A percentile compares a stretch with the other conserved stretches of the same genome.
Evolutionary conservation across 768 basidiomycete genomes (phyloP).

Genomic region (Pleurotus djamor): DNA sequence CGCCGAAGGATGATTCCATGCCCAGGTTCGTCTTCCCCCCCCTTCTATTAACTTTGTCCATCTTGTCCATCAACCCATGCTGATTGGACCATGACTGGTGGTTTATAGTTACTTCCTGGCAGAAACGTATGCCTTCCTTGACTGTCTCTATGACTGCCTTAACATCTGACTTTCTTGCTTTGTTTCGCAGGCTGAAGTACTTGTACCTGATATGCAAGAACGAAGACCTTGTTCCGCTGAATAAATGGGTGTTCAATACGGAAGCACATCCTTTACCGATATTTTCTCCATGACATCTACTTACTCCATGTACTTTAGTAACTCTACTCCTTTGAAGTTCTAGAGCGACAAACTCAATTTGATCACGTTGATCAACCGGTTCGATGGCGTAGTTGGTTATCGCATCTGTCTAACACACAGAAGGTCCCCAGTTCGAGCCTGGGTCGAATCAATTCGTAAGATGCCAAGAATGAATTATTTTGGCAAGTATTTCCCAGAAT

Average conservation of each 20-base stretch:
- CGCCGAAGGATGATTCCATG: slow-evolving; percentile 52
- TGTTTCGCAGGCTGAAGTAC: slow-evolving; percentile 56
- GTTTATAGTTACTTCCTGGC: slow-evolving; percentile 43
- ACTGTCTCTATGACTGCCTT: background rate
- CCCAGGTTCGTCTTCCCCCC: slow-evolving; percentile 58
- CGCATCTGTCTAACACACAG: slow-evolving; percentile 84
- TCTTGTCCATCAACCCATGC: background rate
- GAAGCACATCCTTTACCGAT: slow-evolving; percentile 79
- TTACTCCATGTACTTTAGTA: too few species aligned
- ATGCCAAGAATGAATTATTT: slow-evolving; percentile 35
- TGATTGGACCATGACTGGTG: background rate
- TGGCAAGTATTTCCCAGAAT: background rate
- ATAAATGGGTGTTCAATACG: slow-evolving; percentile 62
- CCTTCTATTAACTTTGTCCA: background rate
- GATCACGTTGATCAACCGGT: background rate
- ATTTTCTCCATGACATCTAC: slow-evolving; percentile 25
- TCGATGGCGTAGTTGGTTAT: slow-evolving; percentile 77
- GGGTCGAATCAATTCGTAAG: slow-evolving; percentile 49
- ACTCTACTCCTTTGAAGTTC: too few species aligned
- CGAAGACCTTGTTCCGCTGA: slow-evolving; percentile 52
- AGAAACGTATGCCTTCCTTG: slow-evolving; percentile 37
- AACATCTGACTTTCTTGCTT: background rate
- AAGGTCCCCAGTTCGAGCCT: slow-evolving; percentile 73
- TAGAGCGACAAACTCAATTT: too few species aligned
- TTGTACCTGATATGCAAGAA: slow-evolving; percentile 69